Percentiles rank a stretch among this genome's conserved stretches.
Conservation (phyloP, 345 rosid species). For the Acer negundo region DNA sequence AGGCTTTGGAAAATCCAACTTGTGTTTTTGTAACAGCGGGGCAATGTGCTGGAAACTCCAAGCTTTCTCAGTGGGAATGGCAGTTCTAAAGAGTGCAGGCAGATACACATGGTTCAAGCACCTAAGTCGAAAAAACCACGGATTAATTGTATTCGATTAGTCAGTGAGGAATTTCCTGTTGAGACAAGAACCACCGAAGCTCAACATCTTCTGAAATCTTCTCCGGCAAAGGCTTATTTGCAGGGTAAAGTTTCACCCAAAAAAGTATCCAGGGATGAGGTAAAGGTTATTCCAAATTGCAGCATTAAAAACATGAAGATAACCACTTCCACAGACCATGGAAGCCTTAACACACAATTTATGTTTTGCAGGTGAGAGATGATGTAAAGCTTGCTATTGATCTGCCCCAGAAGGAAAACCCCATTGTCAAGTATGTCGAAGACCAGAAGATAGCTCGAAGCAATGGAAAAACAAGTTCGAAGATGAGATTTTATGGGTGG, state of each 20-base stretch:
- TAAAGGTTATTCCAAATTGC: neutral
- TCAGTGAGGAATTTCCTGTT: neutral
- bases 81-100: neutral
- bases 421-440: neutral
- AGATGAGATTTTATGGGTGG: neutral
- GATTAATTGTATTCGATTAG: neutral
- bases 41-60: neutral
- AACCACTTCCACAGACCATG: neutral
- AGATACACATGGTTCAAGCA: neutral
- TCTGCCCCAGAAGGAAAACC: neutral
- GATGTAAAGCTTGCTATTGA: neutral
- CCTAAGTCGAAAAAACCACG: neutral
- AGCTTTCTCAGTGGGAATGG: neutral
- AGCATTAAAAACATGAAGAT: neutral
- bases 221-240: neutral
- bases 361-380: conserved; percentile 21
- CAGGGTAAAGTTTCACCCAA: neutral
- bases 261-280: conserved; percentile 15
- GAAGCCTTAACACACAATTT: neutral
- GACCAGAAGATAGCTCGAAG: neutral
- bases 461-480: neutral
- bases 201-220: neutral
- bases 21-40: conserved; percentile 6
- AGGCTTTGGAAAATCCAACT: neutral
- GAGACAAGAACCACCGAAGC: conserved; percentile 16